Conservation (phyloP, 768 basidiomycete genomes). For the Cubamyces sp. region DNA sequence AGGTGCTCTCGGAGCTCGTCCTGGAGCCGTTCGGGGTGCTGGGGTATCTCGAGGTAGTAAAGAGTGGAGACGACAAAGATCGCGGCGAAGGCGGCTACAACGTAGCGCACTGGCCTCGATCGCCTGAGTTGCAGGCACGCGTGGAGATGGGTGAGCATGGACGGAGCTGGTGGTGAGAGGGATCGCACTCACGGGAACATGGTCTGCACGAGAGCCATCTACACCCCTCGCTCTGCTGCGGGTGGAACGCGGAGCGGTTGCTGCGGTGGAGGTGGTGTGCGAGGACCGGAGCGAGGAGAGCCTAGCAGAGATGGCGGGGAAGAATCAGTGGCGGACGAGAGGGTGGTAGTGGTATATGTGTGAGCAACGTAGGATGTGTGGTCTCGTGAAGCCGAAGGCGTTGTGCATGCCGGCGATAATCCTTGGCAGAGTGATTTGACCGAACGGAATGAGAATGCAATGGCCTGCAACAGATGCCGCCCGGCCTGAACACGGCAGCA, state of each 20-base stretch:
- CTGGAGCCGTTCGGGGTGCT: neutral
- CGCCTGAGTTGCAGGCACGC: conserved; percentile 14
- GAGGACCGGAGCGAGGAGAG: conserved; percentile 9
- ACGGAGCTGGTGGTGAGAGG: neutral
- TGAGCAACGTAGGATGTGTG: neutral
- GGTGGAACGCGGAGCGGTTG: conserved; percentile 13
- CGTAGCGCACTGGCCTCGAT: conserved; percentile 22
- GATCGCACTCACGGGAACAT: conserved; percentile 14
- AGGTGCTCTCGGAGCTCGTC: neutral
- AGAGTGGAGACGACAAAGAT: conserved; percentile 26
- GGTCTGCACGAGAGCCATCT: neutral
- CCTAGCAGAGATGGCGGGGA: neutral
- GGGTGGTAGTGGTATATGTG: neutral
- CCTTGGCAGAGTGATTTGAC: neutral
- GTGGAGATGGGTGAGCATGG: conserved; percentile 9
- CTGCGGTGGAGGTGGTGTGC: conserved; percentile 2
- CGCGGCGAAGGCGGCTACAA: conserved; percentile 15
- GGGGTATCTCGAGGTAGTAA: conserved; percentile 24
- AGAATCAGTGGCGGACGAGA: neutral
- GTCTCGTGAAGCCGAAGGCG: neutral
- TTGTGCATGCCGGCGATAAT: neutral
- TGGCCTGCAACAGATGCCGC: too few species aligned
- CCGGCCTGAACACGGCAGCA: too few species aligned
- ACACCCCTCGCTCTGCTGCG: conserved; percentile 8
- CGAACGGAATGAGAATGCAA: too few species aligned